Evolutionary conservation across 2,329 filamentous ascomycete species (phyloP).

Genomic region (Emericellopsis cladophorae): DNA sequence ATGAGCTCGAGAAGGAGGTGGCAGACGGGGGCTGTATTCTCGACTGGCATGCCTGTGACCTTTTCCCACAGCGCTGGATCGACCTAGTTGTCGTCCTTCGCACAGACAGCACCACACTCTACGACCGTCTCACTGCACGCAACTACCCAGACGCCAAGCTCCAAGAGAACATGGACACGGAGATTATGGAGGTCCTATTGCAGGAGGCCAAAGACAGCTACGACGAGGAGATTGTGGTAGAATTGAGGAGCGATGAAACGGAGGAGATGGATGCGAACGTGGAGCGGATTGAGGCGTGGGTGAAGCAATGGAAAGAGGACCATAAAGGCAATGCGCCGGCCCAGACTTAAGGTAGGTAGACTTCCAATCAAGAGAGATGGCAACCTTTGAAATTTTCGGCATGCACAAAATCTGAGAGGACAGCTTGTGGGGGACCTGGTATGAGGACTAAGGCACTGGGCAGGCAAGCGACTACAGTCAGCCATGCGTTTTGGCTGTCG

Average conservation of each 20-base stretch:
- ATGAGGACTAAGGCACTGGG: too few species aligned
- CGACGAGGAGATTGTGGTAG: slow-evolving; percentile 76
- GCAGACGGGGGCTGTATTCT: slow-evolving; percentile 74
- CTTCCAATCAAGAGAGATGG: not conserved
- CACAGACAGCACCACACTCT: slow-evolving; percentile 66
- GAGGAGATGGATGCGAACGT: slow-evolving; percentile 86
- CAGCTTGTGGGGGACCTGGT: too few species aligned
- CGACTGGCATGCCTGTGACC: slow-evolving; percentile 96
- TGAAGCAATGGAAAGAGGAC: slow-evolving; percentile 69
- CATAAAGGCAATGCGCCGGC: too few species aligned
- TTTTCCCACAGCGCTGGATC: slow-evolving; percentile 89
- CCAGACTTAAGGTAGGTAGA: too few species aligned
- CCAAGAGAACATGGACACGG: slow-evolving; percentile 90
- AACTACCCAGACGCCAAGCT: slow-evolving; percentile 79
- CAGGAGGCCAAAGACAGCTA: slow-evolving; percentile 85
- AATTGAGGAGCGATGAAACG: slow-evolving; percentile 67
- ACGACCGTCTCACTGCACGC: slow-evolving; percentile 68
- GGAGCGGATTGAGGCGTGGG: slow-evolving; percentile 71
- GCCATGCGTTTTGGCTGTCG: too few species aligned
- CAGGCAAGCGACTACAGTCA: too few species aligned
- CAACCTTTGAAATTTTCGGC: not conserved
- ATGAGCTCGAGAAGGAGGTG: slow-evolving; percentile 75
- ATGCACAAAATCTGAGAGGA: not conserved
- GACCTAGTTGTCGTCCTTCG: slow-evolving; percentile 88
- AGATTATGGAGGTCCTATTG: slow-evolving; percentile 92